Percentiles rank a stretch among this genome's conserved stretches.
Evolutionary conservation across 148 eudicot species (phyloP).

Genomic region (Cornus kousa): DNA sequence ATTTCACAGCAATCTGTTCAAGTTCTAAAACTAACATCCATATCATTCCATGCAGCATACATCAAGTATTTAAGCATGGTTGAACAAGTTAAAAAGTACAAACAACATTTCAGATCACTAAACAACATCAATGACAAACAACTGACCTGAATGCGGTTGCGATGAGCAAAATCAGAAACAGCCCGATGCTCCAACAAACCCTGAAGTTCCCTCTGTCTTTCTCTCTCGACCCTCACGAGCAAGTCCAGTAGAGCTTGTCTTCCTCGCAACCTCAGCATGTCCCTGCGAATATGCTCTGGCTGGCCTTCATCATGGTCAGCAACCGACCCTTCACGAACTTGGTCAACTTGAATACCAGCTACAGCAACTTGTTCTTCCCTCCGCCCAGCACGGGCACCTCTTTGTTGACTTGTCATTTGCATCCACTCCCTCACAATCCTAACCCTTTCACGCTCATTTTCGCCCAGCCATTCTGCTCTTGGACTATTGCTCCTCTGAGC

Average conservation of each 20-base stretch:
- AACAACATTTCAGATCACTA: not conserved
- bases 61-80: not conserved
- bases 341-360: slow-evolving; percentile 36
- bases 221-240: slow-evolving; percentile 88
- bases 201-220: slow-evolving; percentile 93
- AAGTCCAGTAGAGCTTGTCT: slow-evolving; percentile 91
- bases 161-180: slow-evolving; percentile 96
- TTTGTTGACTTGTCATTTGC: slow-evolving; percentile 90
- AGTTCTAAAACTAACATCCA: not conserved
- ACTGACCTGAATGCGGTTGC: slow-evolving; percentile 94
- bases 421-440: slow-evolving; percentile 97
- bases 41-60: not conserved
- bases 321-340: slow-evolving; percentile 38
- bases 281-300: slow-evolving; percentile 82
- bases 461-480: slow-evolving; percentile 96
- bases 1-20: not conserved
- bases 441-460: slow-evolving; percentile 94
- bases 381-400: slow-evolving; percentile 58
- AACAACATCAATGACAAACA: not conserved
- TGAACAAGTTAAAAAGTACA: not conserved
- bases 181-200: slow-evolving; percentile 92
- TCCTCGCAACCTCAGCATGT: slow-evolving; percentile 83
- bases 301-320: slow-evolving; percentile 57
- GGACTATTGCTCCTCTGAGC: slow-evolving; percentile 50
- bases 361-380: slow-evolving; percentile 61